Evolutionary conservation across 768 basidiomycete species (phyloP).

Genomic region (Pulveroboletus sp.): DNA sequence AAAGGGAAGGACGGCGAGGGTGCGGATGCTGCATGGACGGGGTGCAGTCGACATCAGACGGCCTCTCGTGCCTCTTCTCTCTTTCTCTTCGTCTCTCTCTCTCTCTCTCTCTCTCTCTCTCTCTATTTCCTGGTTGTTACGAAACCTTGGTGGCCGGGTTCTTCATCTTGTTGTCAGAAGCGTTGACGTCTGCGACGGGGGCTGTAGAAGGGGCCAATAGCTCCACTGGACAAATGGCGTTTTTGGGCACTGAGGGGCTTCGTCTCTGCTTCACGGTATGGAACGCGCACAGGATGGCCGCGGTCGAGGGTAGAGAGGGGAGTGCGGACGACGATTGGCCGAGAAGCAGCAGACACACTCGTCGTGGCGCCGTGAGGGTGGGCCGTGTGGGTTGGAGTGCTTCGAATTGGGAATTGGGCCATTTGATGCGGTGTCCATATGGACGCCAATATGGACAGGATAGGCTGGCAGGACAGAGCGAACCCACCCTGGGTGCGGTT

Average conservation of each 20-base stretch:
- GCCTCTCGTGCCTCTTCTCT: background rate
- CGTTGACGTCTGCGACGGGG: conserved; percentile 1
- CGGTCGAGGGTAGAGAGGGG: conserved; percentile 23
- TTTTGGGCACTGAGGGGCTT: conserved; percentile 12
- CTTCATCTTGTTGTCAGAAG: conserved; percentile 4
- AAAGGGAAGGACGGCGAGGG: conserved; percentile 19
- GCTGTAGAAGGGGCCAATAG: too few species aligned
- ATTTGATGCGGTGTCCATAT: conserved; percentile 23
- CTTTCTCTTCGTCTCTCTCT: too few species aligned
- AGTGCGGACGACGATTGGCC: conserved; percentile 17
- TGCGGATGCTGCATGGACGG: conserved; percentile 17
- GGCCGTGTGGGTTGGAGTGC: conserved; percentile 15
- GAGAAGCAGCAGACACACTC: conserved; percentile 7
- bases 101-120: too few species aligned
- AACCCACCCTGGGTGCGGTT: conserved; percentile 20
- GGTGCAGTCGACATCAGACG: too few species aligned
- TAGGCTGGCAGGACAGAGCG: conserved; percentile 2
- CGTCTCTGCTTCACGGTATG: conserved; percentile 20
- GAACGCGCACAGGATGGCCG: conserved; percentile 29
- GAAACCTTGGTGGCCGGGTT: background rate
- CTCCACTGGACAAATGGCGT: conserved; percentile 21
- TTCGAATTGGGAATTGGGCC: conserved; percentile 29
- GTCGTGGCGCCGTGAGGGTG: conserved; percentile 10
- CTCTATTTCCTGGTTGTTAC: too few species aligned
- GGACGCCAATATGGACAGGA: conserved; percentile 7